A percentile compares a stretch with the other conserved stretches of the same genome.
Evolutionary conservation across 2,329 filamentous ascomycete species (phyloP).

Genomic region (Xylariaceae sp.): DNA sequence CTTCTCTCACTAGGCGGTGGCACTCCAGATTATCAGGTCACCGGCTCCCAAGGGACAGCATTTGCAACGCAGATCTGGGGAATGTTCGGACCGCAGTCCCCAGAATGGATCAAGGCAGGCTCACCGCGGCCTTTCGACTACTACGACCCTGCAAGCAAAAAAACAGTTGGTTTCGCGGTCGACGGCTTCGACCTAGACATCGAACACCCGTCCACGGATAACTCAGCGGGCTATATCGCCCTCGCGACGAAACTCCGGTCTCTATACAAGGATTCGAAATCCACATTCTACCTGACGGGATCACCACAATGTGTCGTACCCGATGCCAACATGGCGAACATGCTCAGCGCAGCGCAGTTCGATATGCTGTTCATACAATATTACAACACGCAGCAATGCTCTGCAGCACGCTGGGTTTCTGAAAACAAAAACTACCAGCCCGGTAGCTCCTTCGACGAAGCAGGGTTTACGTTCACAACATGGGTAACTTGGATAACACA

Average conservation of each 20-base stretch:
- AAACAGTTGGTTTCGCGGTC: conserved; percentile 22
- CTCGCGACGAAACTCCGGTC: conserved; percentile 21
- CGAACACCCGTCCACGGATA: conserved; percentile 26
- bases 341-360: conserved; percentile 28
- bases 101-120: conserved; percentile 25
- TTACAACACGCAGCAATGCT: conserved; percentile 44
- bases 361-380: conserved; percentile 47
- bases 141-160: not conserved
- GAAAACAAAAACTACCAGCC: conserved; percentile 28
- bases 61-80: conserved; percentile 35
- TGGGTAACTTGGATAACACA: conserved; percentile 36
- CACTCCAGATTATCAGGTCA: conserved; percentile 32
- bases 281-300: conserved; percentile 37
- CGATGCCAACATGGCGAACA: conserved; percentile 28
- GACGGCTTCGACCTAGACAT: conserved; percentile 30
- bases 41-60: conserved; percentile 29
- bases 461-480: conserved; percentile 41
- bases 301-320: conserved; percentile 46
- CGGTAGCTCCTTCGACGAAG: conserved; percentile 17
- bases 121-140: conserved; percentile 23
- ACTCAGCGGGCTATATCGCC: conserved; percentile 25
- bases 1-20: conserved; percentile 39
- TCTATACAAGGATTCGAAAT: conserved; percentile 5
- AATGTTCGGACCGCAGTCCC: conserved; percentile 35
- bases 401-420: conserved; percentile 26